Percentiles rank a stretch among this genome's conserved stretches.
These are phyloP conservation scores for Ascocoryne sarcoides DNA, from an alignment of 2,329 filamentous ascomycete species.

Conservation along the genomic window DNA sequence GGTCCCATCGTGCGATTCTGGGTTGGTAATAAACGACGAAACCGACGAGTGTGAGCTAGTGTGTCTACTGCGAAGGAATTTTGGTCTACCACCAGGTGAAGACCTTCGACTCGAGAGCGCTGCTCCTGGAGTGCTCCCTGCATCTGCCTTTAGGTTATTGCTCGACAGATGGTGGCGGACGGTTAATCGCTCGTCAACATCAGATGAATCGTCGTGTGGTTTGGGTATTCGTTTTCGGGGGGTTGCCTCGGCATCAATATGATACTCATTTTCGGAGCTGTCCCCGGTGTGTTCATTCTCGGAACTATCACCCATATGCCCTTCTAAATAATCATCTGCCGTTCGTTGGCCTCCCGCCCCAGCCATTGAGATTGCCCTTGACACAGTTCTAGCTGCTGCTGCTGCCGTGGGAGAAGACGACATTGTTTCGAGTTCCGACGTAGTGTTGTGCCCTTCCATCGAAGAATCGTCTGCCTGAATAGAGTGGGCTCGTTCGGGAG, in stretches of 20 bases:
- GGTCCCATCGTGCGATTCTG: slow-evolving; percentile 49
- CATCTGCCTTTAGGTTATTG: slow-evolving; percentile 31
- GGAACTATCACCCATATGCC: slow-evolving; percentile 3
- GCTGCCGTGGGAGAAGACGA: slow-evolving; percentile 49
- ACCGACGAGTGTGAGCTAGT: slow-evolving; percentile 51
- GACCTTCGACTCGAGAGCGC: slow-evolving; percentile 33
- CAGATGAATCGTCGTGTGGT: slow-evolving; percentile 3
- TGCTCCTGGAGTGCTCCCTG: slow-evolving; percentile 38
- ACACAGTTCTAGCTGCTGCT: slow-evolving; percentile 44
- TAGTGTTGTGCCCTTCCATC: slow-evolving; percentile 32
- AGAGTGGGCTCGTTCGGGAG: slow-evolving; percentile 3
- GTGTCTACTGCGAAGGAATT: slow-evolving; percentile 45
- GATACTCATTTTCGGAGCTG: not conserved
- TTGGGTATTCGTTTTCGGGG: slow-evolving; percentile 15
- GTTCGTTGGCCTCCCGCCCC: slow-evolving; percentile 22
- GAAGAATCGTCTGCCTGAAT: slow-evolving; percentile 13
- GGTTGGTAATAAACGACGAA: slow-evolving; percentile 48
- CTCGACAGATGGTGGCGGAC: slow-evolving; percentile 30
- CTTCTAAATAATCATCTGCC: not conserved
- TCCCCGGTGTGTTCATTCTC: slow-evolving; percentile 1
- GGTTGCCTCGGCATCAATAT: slow-evolving; percentile 16
- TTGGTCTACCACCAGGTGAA: slow-evolving; percentile 33
- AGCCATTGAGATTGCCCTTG: slow-evolving; percentile 41
- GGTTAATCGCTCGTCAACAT: slow-evolving; percentile 17
- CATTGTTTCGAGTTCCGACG: slow-evolving; percentile 43